These are phyloP conservation scores for Penicillium soppii DNA, from an alignment of 495 filamentous ascomycete genomes.

Conservation along the genomic window DNA sequence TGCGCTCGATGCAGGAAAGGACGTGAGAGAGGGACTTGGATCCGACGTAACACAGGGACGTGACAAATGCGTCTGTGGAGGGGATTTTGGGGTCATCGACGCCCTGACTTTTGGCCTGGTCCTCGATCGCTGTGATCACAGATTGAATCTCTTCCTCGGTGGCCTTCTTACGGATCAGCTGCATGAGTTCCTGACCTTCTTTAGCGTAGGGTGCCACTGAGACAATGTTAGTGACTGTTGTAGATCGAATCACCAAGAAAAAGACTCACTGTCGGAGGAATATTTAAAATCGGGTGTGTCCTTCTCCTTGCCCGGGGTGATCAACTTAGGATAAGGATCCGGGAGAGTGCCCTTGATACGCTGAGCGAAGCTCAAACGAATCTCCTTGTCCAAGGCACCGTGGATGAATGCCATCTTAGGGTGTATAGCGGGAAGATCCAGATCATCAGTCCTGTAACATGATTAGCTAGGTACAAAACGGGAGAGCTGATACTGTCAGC, in stretches of 20 bases:
- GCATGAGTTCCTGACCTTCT: slow-evolving; percentile 76
- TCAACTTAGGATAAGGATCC: slow-evolving; percentile 76
- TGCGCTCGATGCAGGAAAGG: slow-evolving; percentile 91
- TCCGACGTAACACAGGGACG: slow-evolving; percentile 86
- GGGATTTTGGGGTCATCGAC: slow-evolving; percentile 71
- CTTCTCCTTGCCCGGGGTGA: slow-evolving; percentile 84
- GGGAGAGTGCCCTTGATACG: slow-evolving; percentile 93
- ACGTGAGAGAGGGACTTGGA: slow-evolving; percentile 96
- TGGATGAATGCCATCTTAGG: slow-evolving; percentile 90
- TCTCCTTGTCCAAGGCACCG: slow-evolving; percentile 93
- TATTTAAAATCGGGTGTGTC: slow-evolving; percentile 96
- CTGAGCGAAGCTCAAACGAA: slow-evolving; percentile 92
- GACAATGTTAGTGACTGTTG: background rate
- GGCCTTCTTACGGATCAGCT: slow-evolving; percentile 79
- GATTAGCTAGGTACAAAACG: slow-evolving; percentile 5
- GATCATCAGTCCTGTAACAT: slow-evolving; percentile 67
- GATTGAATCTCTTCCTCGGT: slow-evolving; percentile 77
- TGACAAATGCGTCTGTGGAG: slow-evolving; percentile 90
- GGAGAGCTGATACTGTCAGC: slow-evolving; percentile 10
- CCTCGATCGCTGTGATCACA: slow-evolving; percentile 73
- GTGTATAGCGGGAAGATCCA: slow-evolving; percentile 70
- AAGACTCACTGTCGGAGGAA: slow-evolving; percentile 63
- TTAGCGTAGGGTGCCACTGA: slow-evolving; percentile 75
- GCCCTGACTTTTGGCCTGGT: slow-evolving; percentile 63
- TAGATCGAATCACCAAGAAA: background rate